Evolutionary conservation across 306 rosid species (phyloP), one percentile per base, ranked within the genome.

Genomic region (Spatholobus suberectus): DNA sequence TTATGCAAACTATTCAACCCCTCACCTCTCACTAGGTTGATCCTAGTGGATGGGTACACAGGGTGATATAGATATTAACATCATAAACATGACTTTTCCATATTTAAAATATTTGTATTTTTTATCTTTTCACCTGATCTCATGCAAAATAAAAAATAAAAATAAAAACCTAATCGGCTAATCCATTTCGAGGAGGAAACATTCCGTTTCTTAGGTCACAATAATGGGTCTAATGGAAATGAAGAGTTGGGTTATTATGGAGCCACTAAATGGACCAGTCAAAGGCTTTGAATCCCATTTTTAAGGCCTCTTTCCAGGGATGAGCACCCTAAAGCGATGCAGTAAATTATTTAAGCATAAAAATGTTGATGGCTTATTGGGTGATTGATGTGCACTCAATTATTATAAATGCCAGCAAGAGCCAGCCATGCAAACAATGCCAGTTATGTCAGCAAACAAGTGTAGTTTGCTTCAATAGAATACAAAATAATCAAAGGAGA

Each of bases 211-310:
- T 32, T 76, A 15, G 59, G 44, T 49, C 43, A 51, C 38, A 74
- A 81, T 84, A 47, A 58, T 73, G 85, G 72, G 40, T 26, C 54
- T 77, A 85, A 26, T 43, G 37, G 43, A 83, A 67, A 55, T 27
- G 62, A 58, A 68, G 58, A 15, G 18, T 43, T 76, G 66, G 63
- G 76, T 10, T 67, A 70, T 72, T 78, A 87, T 87, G 75, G 92
- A 87, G 92, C 90, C 89, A 77, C 89, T 80, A 82, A 80, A 88
- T 70, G 76, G 85, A 82, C 51, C 1, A 58, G 92, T 86, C 92
- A 88, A 90, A 79, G 84, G 75, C 51, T 57, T 88, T 85, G 92
- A 88, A 87, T 78, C 92, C 89, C 54, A 85, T 46, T 79, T 89
- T 90, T 87, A 72, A 71, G 92, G 89, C 83, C 62, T 84, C 27